Base-by-base conservation (phyloP, 2,329 filamentous ascomycete species). In the Colletotrichum sp. region DNA sequence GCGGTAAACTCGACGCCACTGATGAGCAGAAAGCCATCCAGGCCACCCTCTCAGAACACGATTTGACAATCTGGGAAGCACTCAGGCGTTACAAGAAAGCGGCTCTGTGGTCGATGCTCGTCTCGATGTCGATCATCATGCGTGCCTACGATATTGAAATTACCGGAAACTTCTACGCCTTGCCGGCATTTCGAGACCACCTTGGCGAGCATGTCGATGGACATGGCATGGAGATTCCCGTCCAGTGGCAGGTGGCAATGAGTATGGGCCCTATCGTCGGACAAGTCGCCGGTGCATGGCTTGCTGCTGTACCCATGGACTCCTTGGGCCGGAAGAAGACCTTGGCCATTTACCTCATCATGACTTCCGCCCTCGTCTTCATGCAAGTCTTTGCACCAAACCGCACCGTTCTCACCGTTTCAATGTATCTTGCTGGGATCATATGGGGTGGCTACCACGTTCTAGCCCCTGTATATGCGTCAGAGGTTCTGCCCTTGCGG, bases 401-500 rank as follows among this genome's bases (percentile, higher is more conserved):
- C n/a, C 44, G 44, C 44, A 52, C 44, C 44, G 44, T 52, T 18
- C 44, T 21, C 44, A 21, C 44, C 18, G n/a, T 52, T 52, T 52
- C 44, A 3, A 52, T 52, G 44, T 52, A 52, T 13, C n/a, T 52
- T 8, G 44, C 44, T 52, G 44, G 44, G 10, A 52, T 52, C 1
- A 52, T 52, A 21, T 52, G 44, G 44, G 44, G 44, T 52, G 44
- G 44, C n/a, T 52, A 52, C 44, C 44, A 52, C 44, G 44, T 52
- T 52, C n/a, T 52, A 21, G 84, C 84, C 0, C 85, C 87, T 0
- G 85, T 88, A 0, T 90, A 90, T 73, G 88, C 88, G 0, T 87
- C 86, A 0, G 87, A 89, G 70, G 80, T 84, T 5, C 77, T 82
- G 9, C 84, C 88, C 12, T 80, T 82, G 76, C 77, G 82, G 1